Evolutionary conservation across 176 grass and related monocot genomes (phyloP).

Genomic region (Rhynchospora breviuscula): DNA sequence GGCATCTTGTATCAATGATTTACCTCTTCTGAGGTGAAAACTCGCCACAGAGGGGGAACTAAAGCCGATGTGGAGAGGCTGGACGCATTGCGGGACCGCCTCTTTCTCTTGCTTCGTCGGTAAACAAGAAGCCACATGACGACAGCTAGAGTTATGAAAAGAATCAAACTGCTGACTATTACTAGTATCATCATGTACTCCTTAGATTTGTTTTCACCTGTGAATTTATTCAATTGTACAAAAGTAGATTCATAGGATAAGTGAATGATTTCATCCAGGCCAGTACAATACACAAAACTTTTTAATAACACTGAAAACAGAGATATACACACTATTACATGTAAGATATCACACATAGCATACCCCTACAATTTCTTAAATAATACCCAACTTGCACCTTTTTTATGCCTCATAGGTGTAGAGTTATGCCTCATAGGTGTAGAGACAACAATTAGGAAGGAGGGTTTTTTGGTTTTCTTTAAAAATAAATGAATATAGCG

Average conservation of each 20-base stretch:
- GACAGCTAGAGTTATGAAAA: constrained; percentile 60
- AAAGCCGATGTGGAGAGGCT: constrained; percentile 60
- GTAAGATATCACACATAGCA: not conserved
- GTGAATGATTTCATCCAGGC: not conserved
- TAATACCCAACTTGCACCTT: not conserved
- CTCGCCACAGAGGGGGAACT: constrained; percentile 77
- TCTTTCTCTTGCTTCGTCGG: constrained; percentile 80
- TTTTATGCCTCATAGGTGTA: not conserved
- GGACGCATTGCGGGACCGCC: constrained; percentile 64
- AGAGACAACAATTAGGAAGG: not conserved
- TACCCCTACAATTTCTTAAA: not conserved
- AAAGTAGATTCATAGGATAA: constrained; percentile 3
- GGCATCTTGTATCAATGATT: not conserved
- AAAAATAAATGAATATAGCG: not conserved
- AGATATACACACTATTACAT: not conserved
- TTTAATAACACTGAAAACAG: not conserved
- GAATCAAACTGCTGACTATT: constrained; percentile 77
- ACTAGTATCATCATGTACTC: constrained; percentile 77
- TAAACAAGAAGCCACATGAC: constrained; percentile 87
- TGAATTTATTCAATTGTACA: constrained; percentile 29
- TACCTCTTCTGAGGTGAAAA: constrained; percentile 82
- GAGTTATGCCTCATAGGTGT: too few relatives aligned
- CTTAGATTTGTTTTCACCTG: constrained; percentile 57
- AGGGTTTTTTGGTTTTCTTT: not conserved
- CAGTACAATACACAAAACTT: not conserved